Conservation (phyloP, 371 early-diverging fungal genomes). For the Mucor irregularis region DNA sequence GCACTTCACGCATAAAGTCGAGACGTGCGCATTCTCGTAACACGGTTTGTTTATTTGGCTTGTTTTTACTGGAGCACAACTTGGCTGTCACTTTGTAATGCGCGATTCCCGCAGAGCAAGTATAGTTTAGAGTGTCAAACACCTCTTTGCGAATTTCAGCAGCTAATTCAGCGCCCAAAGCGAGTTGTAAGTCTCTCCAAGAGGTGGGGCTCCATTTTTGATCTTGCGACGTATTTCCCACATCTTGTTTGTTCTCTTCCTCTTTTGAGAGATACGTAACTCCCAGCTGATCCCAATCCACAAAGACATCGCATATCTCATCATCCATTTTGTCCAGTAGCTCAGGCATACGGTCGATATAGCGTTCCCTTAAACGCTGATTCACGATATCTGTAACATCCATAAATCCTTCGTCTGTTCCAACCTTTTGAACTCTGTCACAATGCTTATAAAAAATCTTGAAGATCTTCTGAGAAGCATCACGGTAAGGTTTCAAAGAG, state of each 20-base stretch:
- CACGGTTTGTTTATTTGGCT: constrained; percentile 84
- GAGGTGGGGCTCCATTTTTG: constrained; percentile 25
- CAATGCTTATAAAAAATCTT: constrained; percentile 59
- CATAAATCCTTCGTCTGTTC: constrained; percentile 87
- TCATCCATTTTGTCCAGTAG: constrained; percentile 30
- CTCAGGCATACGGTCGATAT: constrained; percentile 39
- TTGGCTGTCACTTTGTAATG: constrained; percentile 87
- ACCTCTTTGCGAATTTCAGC: constrained; percentile 68
- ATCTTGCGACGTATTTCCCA: constrained; percentile 8
- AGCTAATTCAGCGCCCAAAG: constrained; percentile 72
- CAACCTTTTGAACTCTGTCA: constrained; percentile 62
- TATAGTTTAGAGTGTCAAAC: constrained; percentile 72
- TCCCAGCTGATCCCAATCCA: constrained; percentile 41
- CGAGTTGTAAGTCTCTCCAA: constrained; percentile 73
- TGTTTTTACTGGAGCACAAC: constrained; percentile 80
- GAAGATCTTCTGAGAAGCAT: constrained; percentile 73
- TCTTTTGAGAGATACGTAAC: constrained; percentile 20
- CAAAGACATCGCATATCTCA: constrained; percentile 18
- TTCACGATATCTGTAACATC: constrained; percentile 79
- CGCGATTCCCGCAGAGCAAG: constrained; percentile 84
- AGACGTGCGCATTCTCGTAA: constrained; percentile 56
- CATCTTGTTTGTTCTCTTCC: constrained; percentile 17
- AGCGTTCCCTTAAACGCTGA: constrained; percentile 48
- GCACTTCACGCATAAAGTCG: constrained; percentile 62
- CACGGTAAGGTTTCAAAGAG: constrained; percentile 80